These are phyloP conservation scores for Chloris gayana DNA, from an alignment of 176 grass and related monocot genomes.

Conservation along the genomic window DNA sequence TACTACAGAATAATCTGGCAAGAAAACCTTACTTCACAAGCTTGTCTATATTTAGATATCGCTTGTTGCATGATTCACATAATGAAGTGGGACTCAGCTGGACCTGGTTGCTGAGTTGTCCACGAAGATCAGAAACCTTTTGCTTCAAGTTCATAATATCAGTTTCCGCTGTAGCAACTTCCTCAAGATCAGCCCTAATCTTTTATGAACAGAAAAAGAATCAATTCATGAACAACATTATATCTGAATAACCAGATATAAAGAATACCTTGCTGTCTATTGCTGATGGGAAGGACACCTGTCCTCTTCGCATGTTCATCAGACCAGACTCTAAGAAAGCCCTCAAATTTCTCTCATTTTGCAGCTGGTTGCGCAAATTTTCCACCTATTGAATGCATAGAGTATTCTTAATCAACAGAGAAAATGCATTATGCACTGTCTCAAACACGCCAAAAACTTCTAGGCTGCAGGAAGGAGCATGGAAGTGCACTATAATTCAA, in stretches of 20 bases:
- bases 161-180: constrained; percentile 78
- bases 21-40: constrained; percentile 52
- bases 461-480: constrained; percentile 10
- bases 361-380: constrained; percentile 72
- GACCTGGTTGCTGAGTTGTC: constrained; percentile 54
- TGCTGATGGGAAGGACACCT: constrained; percentile 55
- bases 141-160: constrained; percentile 92
- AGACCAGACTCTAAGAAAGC: constrained; percentile 79
- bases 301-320: constrained; percentile 68
- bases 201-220: constrained; percentile 43
- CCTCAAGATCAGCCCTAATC: constrained; percentile 83
- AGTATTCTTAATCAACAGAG: constrained; percentile 27
- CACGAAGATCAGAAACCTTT: constrained; percentile 82
- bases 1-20: background rate
- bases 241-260: constrained; percentile 22
- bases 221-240: constrained; percentile 20
- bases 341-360: constrained; percentile 80
- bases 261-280: constrained; percentile 72
- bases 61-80: constrained; percentile 89
- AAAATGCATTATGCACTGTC: constrained; percentile 19
- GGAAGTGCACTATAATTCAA: background rate
- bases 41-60: constrained; percentile 40
- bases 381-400: constrained; percentile 67
- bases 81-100: constrained; percentile 58
- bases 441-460: constrained; percentile 12